Percentiles rank a stretch among this genome's conserved stretches.
phyloP scores from a whole-genome alignment of 2,329 filamentous ascomycete species.

The Beauveria caledonica region DNA sequence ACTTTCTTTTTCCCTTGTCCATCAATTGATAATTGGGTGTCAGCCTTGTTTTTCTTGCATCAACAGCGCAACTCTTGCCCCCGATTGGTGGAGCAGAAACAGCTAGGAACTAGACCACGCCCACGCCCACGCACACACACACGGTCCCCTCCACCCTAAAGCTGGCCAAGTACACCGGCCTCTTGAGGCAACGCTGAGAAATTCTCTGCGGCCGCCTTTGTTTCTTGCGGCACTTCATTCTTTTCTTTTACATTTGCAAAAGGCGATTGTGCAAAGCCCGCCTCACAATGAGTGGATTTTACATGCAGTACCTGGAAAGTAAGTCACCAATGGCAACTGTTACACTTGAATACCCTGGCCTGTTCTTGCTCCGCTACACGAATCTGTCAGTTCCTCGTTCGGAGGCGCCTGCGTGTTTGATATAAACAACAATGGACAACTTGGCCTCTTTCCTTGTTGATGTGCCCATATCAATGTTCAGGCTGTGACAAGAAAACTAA shows the following conservation, averaged over 20 bases:
- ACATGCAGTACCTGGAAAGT: slow-evolving; percentile 69
- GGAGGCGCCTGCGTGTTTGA: background rate
- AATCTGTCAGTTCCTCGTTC: background rate
- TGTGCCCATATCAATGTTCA: background rate
- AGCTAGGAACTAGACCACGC: slow-evolving; percentile 3
- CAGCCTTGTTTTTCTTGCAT: background rate
- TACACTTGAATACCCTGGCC: slow-evolving; percentile 49
- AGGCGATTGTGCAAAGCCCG: background rate
- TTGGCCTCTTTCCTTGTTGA: too few species aligned
- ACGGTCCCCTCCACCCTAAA: background rate
- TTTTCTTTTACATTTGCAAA: slow-evolving; percentile 2
- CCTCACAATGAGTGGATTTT: slow-evolving; percentile 52
- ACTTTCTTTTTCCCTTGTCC: background rate
- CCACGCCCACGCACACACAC: slow-evolving; percentile 4
- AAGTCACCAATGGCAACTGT: slow-evolving; percentile 37
- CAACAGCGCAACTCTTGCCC: slow-evolving; percentile 7
- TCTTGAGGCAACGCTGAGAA: slow-evolving; percentile 4
- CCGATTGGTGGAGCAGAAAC: slow-evolving; percentile 9
- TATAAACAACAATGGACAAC: background rate
- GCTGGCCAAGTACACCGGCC: slow-evolving; percentile 3
- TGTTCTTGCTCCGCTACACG: background rate
- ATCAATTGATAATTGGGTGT: background rate
- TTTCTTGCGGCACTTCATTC: slow-evolving; percentile 1
- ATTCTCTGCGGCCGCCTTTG: slow-evolving; percentile 8
- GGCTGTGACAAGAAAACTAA: background rate